Evolutionary conservation across 2,329 filamentous ascomycete genomes (phyloP).

Genomic region (Aotearoamyces nothofagi): DNA sequence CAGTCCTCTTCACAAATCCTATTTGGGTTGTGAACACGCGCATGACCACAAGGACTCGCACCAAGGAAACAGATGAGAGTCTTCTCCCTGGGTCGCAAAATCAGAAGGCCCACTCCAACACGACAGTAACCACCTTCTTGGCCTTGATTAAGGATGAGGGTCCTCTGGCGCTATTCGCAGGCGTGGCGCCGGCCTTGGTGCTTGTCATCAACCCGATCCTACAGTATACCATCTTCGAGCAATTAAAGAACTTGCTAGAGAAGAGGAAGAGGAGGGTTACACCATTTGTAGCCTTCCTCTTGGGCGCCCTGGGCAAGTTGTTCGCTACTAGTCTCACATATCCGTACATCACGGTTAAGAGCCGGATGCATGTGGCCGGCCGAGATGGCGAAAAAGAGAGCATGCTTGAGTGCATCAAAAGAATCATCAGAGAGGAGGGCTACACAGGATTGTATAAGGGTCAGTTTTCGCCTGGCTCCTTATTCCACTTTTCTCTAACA

Average conservation of each 20-base stretch:
- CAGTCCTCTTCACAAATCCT: constrained; percentile 90
- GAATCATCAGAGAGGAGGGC: constrained; percentile 80
- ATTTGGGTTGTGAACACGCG: constrained; percentile 99
- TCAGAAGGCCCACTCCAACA: constrained; percentile 39
- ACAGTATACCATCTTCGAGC: constrained; percentile 97
- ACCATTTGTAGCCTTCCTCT: constrained; percentile 73
- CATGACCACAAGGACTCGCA: constrained; percentile 76
- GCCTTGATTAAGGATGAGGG: constrained; percentile 74
- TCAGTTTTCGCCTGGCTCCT: constrained; percentile 24
- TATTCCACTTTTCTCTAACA: constrained; percentile 7
- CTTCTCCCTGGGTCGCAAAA: constrained; percentile 24
- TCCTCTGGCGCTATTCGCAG: constrained; percentile 70
- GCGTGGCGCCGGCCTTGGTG: constrained; percentile 82
- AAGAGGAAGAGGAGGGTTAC: constrained; percentile 59
- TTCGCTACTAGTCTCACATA: constrained; percentile 91
- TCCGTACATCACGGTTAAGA: constrained; percentile 98
- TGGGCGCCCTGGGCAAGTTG: constrained; percentile 88
- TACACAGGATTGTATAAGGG: constrained; percentile 86
- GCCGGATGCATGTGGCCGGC: constrained; percentile 83
- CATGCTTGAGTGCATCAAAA: constrained; percentile 61
- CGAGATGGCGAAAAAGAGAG: constrained; percentile 65
- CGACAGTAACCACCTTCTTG: constrained; percentile 69
- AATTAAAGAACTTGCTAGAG: constrained; percentile 86
- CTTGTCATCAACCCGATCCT: constrained; percentile 96
- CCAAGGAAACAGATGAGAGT: constrained; percentile 26